Base-by-base conservation (phyloP, 768 basidiomycete species). In the Mycena galericulata region DNA sequence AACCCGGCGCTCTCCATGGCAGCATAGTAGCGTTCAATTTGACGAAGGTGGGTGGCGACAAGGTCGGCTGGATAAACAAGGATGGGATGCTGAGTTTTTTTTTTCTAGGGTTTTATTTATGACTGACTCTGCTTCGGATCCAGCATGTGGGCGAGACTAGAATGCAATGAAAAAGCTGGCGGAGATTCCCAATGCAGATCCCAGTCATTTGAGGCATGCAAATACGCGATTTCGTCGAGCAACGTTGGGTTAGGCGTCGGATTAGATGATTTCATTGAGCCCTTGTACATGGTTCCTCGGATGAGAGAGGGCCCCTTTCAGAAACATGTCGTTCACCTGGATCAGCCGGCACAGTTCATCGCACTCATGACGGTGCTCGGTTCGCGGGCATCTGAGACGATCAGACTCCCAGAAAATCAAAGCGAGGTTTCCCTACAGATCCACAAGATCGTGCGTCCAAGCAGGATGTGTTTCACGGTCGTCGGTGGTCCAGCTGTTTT, bases 1-100 rank as follows among this genome's bases (percentile, higher is more conserved):
- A 67, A 71, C 2, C 69, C 69, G 30, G 65, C 65, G n/a, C 20
- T n/a, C 9, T 71, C 61, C 69, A 71, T 71, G 27, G 32, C 46
- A 7, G 22, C 7, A 61, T 63, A 71, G 32, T 61, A 65, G 32
- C 41, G 38, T 12, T 38, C 22, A n/a, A 67, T 71, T 24, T 59
- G 32, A 7, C 18, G n/a, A 4, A 71, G 57, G 34, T 62, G 55
- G 17, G 43, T 47, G 20, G 17, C 26, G 27, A 67, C 62, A 3
- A 67, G 55, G 6, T 40, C 46, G 40, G 36, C 69, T 71, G 55
- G 54, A 5, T 14, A 36, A 5, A n/a, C 61, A n/a, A 62, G 50
- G 15, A 32, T 29, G n/a, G 18, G 29, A 43, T 5, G 4, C 4
- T 12, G 32, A 26, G n/a, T n/a, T n/a, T n/a, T n/a, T n/a, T n/a